Evolutionary conservation across 2,329 filamentous ascomycete genomes (phyloP).

Genomic region (Trichoderma sp.): DNA sequence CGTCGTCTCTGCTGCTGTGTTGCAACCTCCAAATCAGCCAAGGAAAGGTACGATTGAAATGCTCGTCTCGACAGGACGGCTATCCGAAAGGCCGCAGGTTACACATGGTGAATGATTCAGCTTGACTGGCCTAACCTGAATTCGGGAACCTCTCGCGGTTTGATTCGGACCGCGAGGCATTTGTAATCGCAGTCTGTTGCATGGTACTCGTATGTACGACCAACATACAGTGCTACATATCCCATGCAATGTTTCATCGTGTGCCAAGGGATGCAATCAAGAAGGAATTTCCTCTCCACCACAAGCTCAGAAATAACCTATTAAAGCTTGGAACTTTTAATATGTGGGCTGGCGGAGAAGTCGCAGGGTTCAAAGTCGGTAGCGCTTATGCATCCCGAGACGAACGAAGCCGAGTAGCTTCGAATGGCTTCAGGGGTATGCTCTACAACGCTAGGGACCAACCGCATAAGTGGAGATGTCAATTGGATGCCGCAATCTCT

Average conservation of each 20-base stretch:
- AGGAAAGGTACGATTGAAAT: background rate
- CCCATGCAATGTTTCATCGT: background rate
- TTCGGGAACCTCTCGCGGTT: background rate
- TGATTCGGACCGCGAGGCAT: background rate
- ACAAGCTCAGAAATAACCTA: background rate
- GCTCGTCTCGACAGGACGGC: background rate
- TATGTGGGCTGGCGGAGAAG: background rate
- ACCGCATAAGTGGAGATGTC: slow-evolving; percentile 2
- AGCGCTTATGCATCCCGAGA: background rate
- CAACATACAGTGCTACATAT: background rate
- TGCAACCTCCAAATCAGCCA: background rate
- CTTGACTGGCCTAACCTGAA: background rate
- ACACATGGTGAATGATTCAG: background rate
- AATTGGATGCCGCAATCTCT: background rate
- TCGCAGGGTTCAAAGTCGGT: background rate
- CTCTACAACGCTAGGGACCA: background rate
- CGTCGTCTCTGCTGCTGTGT: background rate
- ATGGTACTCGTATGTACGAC: background rate
- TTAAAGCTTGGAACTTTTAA: background rate
- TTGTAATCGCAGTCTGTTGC: background rate
- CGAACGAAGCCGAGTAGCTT: background rate
- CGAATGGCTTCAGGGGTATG: background rate
- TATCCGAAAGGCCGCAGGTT: background rate
- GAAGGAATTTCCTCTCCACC: background rate
- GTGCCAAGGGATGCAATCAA: background rate